Conservation (phyloP, 2,329 filamentous ascomycete species). For the Monilinia aucupariae region DNA sequence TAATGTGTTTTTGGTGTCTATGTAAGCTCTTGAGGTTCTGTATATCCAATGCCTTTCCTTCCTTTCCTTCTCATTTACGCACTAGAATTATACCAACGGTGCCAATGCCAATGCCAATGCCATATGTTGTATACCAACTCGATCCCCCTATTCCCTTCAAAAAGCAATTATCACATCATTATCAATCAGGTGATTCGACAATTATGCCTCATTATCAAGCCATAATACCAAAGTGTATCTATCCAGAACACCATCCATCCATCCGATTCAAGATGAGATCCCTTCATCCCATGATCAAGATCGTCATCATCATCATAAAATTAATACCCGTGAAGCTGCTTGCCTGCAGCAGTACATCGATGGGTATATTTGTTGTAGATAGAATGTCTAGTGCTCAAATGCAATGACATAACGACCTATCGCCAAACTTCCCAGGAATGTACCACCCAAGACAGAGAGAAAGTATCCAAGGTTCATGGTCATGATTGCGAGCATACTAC, state of each 20-base stretch:
- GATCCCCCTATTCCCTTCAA: not conserved
- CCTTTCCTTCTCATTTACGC: not conserved
- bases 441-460: slow-evolving; percentile 67
- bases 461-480: slow-evolving; percentile 84
- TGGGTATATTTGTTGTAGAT: not conserved
- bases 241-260: not conserved
- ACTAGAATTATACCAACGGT: not conserved
- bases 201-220: slow-evolving; percentile 11
- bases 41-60: not conserved
- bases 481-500: slow-evolving; percentile 88
- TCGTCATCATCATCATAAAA: slow-evolving; percentile 4
- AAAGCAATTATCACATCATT: slow-evolving; percentile 1
- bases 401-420: slow-evolving; percentile 31
- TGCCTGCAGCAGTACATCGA: slow-evolving; percentile 14
- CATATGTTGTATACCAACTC: not conserved
- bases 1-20: not conserved
- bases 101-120: not conserved
- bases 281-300: too few species aligned
- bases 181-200: not conserved
- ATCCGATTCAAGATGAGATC: not conserved
- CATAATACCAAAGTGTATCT: not conserved
- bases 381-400: slow-evolving; percentile 23
- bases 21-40: not conserved
- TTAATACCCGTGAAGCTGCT: slow-evolving; percentile 13
- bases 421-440: slow-evolving; percentile 76